These are phyloP conservation scores for Quercus parvula DNA, from an alignment of 306 rosid genomes.

Conservation along the genomic window DNA sequence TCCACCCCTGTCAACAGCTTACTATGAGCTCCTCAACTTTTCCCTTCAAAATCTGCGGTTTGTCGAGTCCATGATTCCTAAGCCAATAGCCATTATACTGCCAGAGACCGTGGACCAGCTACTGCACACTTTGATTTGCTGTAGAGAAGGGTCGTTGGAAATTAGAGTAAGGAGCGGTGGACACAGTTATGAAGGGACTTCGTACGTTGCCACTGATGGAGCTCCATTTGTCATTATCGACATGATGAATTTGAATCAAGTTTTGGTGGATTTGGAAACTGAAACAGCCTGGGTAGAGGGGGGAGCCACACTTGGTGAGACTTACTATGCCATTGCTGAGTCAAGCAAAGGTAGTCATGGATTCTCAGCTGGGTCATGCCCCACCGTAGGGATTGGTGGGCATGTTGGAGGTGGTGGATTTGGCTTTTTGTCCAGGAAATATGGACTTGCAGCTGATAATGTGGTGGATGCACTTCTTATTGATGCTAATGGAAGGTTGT, in stretches of 20 bases:
- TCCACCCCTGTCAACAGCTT: slow-evolving; percentile 19
- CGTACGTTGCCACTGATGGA: slow-evolving; percentile 44
- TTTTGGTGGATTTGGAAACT: slow-evolving; percentile 46
- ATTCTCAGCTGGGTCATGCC: slow-evolving; percentile 81
- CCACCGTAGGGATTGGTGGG: slow-evolving; percentile 82
- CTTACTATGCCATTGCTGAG: slow-evolving; percentile 59
- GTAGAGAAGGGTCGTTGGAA: slow-evolving; percentile 29
- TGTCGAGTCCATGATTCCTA: slow-evolving; percentile 34
- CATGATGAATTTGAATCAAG: slow-evolving; percentile 63
- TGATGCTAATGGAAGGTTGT: slow-evolving; percentile 43
- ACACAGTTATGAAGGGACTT: slow-evolving; percentile 83
- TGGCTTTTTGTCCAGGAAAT: slow-evolving; percentile 61
- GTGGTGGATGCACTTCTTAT: slow-evolving; percentile 63
- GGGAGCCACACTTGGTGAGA: slow-evolving; percentile 83
- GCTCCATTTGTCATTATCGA: slow-evolving; percentile 59
- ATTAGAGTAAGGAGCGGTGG: slow-evolving; percentile 70
- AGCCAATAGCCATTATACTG: slow-evolving; percentile 58
- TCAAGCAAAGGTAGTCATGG: slow-evolving; percentile 46
- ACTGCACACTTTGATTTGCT: slow-evolving; percentile 38
- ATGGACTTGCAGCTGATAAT: slow-evolving; percentile 75
- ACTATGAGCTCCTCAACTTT: slow-evolving; percentile 58
- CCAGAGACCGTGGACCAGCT: slow-evolving; percentile 57
- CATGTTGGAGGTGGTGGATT: slow-evolving; percentile 78
- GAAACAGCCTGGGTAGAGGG: slow-evolving; percentile 80
- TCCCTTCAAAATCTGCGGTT: slow-evolving; percentile 74